A percentile compares a stretch with the other conserved stretches of the same genome.
Evolutionary conservation across 768 basidiomycete genomes (phyloP).

Genomic region (Leccinum disarticulatum): DNA sequence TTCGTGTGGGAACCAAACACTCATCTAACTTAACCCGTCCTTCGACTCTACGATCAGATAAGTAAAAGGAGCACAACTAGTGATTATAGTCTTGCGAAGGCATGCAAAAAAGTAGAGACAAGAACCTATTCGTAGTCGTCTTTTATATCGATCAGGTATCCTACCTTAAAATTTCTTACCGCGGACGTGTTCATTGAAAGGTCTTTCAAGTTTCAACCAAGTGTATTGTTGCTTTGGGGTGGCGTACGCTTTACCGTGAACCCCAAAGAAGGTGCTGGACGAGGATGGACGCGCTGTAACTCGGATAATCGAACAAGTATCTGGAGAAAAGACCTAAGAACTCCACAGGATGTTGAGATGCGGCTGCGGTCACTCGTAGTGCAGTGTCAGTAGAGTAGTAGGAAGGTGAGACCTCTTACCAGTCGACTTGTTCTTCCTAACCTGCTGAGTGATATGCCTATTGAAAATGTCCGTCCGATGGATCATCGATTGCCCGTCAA

Average conservation of each 20-base stretch:
- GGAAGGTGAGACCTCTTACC: constrained; percentile 1
- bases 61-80: too few species aligned
- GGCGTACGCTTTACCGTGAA: constrained; percentile 62
- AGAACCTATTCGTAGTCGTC: too few species aligned
- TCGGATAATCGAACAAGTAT: constrained; percentile 32
- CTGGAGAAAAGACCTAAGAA: constrained; percentile 68
- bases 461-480: constrained; percentile 60
- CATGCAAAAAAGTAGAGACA: too few species aligned
- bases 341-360: constrained; percentile 26
- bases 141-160: too few species aligned
- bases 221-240: constrained; percentile 72
- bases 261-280: constrained; percentile 73
- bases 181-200: too few species aligned
- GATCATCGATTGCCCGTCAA: constrained; percentile 57
- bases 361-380: neutral
- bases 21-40: too few species aligned
- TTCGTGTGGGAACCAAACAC: too few species aligned
- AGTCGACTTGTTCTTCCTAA: neutral
- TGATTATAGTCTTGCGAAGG: too few species aligned
- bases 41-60: too few species aligned
- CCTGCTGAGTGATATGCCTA: constrained; percentile 39
- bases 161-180: too few species aligned
- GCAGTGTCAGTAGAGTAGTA: neutral
- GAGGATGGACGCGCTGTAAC: constrained; percentile 1
- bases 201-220: constrained; percentile 47